Evolutionary conservation across 106 monocot genomes (phyloP).

Genomic region (Narthecium ossifragum): DNA sequence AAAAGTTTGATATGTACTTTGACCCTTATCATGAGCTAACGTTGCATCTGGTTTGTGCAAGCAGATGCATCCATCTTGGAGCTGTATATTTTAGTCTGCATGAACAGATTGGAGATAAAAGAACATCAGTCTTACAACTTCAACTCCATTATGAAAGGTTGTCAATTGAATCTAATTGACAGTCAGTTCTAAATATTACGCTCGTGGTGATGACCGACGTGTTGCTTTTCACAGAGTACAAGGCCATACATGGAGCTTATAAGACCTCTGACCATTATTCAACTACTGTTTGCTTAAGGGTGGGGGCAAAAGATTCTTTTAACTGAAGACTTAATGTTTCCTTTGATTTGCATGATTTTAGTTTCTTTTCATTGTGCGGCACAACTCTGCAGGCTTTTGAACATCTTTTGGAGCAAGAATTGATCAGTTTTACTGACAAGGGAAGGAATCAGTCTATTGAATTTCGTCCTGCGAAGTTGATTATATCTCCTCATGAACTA

Average conservation of each 20-base stretch:
- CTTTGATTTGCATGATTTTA: too few relatives aligned
- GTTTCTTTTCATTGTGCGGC: background rate
- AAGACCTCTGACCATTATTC: conserved; percentile 73
- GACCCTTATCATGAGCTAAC: conserved; percentile 2
- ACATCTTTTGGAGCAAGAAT: conserved; percentile 70
- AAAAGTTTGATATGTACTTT: too few relatives aligned
- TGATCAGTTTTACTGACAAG: conserved; percentile 59
- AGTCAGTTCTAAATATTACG: too few relatives aligned
- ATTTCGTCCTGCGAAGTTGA: conserved; percentile 68
- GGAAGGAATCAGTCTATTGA: conserved; percentile 52
- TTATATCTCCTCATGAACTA: conserved; percentile 65
- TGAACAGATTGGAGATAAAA: conserved; percentile 67
- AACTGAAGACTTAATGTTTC: too few relatives aligned
- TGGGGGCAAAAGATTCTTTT: conserved; percentile 12
- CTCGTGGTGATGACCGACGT: too few relatives aligned
- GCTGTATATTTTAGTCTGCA: conserved; percentile 90
- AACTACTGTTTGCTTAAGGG: conserved; percentile 57
- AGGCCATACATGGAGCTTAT: conserved; percentile 68
- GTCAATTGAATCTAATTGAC: background rate
- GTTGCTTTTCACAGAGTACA: conserved; percentile 74
- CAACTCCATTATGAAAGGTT: conserved; percentile 83
- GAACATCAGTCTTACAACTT: conserved; percentile 79
- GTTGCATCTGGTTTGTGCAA: background rate
- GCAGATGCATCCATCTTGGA: conserved; percentile 80
- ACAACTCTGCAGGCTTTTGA: conserved; percentile 65